Percentiles rank a stretch among this genome's conserved stretches.
These are phyloP conservation scores for Silene coronaria DNA, from an alignment of 179 eudicot genomes.

Conservation along the genomic window DNA sequence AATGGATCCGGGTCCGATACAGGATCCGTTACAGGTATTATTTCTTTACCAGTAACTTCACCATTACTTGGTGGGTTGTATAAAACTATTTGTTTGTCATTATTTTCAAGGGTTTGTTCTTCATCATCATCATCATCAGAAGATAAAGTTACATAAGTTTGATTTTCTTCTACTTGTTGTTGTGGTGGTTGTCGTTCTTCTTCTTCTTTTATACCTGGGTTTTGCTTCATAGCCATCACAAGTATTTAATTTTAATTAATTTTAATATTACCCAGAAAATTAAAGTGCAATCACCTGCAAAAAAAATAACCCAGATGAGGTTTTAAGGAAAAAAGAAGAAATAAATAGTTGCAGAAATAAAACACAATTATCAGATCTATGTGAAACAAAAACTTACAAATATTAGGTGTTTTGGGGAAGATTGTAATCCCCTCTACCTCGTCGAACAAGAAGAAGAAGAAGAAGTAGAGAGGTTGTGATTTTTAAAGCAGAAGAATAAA, in stretches of 20 bases:
- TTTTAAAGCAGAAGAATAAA: background rate
- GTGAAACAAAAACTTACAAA: background rate
- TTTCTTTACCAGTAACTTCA: background rate
- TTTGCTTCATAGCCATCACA: slow-evolving; percentile 13
- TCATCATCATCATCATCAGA: slow-evolving; percentile 33
- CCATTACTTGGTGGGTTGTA: slow-evolving; percentile 38
- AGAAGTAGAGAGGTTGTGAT: slow-evolving; percentile 13
- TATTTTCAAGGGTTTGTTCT: slow-evolving; percentile 29
- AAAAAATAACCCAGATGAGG: background rate
- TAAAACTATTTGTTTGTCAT: slow-evolving; percentile 55
- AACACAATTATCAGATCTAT: slow-evolving; percentile 4
- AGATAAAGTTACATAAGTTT: slow-evolving; percentile 24
- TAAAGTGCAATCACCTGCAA: slow-evolving; percentile 12
- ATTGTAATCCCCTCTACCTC: slow-evolving; percentile 5
- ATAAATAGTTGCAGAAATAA: background rate
- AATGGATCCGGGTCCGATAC: slow-evolving; percentile 34
- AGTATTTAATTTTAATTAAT: background rate
- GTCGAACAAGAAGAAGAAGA: background rate
- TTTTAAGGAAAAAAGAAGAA: background rate
- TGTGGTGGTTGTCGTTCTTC: background rate
- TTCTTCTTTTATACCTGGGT: slow-evolving; percentile 2
- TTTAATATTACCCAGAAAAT: background rate
- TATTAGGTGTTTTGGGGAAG: background rate
- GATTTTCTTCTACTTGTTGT: background rate
- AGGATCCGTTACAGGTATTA: slow-evolving; percentile 6